These are phyloP conservation scores for Corrigiola litoralis DNA, from an alignment of 179 eudicot species.

Conservation along the genomic window DNA sequence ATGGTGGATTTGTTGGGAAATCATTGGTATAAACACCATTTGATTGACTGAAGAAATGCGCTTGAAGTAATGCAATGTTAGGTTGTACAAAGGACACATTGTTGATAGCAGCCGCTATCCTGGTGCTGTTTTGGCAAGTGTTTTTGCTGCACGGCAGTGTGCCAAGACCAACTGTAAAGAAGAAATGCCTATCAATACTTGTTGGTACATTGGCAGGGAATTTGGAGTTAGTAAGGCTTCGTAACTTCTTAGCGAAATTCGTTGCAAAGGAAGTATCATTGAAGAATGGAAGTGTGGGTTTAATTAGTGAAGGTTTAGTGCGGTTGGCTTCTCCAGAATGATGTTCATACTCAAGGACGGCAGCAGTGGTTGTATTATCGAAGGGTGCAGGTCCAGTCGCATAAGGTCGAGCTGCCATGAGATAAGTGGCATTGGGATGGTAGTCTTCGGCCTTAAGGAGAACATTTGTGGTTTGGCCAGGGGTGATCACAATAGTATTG, in stretches of 20 bases:
- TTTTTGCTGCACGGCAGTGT: conserved; percentile 32
- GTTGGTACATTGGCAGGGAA: conserved; percentile 31
- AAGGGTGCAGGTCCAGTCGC: conserved; percentile 49
- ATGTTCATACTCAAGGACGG: conserved; percentile 40
- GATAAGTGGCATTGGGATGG: conserved; percentile 35
- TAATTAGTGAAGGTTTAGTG: conserved; percentile 27
- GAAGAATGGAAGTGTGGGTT: conserved; percentile 24
- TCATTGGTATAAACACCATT: conserved; percentile 35
- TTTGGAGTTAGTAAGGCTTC: conserved; percentile 27
- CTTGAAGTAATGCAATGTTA: conserved; percentile 41
- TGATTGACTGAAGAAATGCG: conserved; percentile 40
- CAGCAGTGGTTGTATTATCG: conserved; percentile 46
- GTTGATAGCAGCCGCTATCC: conserved; percentile 42
- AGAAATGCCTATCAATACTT: conserved; percentile 22
- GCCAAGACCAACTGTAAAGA: conserved; percentile 49
- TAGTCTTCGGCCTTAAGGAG: conserved; percentile 37
- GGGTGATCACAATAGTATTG: conserved; percentile 35
- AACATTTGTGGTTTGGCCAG: conserved; percentile 61
- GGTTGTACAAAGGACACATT: conserved; percentile 48
- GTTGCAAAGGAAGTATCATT: conserved; percentile 31
- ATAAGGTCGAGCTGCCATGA: conserved; percentile 54
- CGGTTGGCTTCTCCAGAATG: conserved; percentile 13
- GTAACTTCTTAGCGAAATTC: conserved; percentile 26
- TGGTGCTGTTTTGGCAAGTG: conserved; percentile 44
- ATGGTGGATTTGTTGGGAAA: conserved; percentile 34